A percentile compares a stretch with the other conserved stretches of the same genome.
These are phyloP conservation scores for Phytophthora pisi DNA, from an alignment of 352 stramenopile species.

Conservation along the genomic window DNA sequence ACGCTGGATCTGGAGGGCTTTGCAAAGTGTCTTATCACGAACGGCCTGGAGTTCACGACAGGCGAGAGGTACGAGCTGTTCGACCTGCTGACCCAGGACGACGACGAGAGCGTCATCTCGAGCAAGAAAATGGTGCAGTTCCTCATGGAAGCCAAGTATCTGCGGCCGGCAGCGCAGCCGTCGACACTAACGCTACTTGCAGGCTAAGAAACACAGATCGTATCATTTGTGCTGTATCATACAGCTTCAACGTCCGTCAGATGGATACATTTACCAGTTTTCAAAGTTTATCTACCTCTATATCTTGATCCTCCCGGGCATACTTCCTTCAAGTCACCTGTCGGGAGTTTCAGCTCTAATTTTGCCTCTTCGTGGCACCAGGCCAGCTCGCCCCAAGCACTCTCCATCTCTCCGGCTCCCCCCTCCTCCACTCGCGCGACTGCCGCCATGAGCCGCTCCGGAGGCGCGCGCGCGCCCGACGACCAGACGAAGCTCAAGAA, in stretches of 20 bases:
- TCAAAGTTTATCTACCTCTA: background rate
- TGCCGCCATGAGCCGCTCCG: slow-evolving; percentile 59
- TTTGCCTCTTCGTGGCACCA: background rate
- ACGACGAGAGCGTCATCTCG: slow-evolving; percentile 34
- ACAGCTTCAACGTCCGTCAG: slow-evolving; percentile 22
- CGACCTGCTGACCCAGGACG: slow-evolving; percentile 49
- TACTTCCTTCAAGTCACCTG: background rate
- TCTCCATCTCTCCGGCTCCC: slow-evolving; percentile 9
- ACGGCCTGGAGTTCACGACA: slow-evolving; percentile 55
- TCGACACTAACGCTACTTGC: background rate
- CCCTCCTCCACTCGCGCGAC: too few relatives aligned
- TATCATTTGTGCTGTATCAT: background rate
- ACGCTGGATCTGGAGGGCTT: slow-evolving; percentile 56
- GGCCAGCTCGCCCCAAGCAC: background rate
- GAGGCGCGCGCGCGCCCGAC: slow-evolving; percentile 47
- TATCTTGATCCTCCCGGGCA: background rate
- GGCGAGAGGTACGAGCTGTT: slow-evolving; percentile 66
- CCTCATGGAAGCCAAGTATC: slow-evolving; percentile 42
- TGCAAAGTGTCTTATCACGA: slow-evolving; percentile 32
- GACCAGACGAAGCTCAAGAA: slow-evolving; percentile 91
- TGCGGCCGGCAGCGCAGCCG: slow-evolving; percentile 1
- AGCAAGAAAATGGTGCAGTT: slow-evolving; percentile 41
- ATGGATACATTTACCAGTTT: background rate
- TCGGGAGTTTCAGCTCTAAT: background rate
- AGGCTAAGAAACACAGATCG: slow-evolving; percentile 1